Evolutionary conservation across 345 rosid species (phyloP).

Genomic region (Populus tremula): DNA sequence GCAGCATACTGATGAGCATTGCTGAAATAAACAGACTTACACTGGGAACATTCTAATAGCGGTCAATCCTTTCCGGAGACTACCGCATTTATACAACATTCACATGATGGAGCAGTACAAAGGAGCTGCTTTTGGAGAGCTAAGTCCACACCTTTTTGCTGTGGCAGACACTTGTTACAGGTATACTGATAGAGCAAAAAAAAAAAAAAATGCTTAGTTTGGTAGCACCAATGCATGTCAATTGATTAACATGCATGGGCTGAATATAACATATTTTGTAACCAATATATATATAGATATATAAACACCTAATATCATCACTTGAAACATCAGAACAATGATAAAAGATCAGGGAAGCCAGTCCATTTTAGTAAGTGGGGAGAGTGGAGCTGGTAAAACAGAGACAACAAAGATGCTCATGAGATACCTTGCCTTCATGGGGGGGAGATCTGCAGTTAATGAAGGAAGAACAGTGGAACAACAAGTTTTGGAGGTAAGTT

Average conservation of each 20-base stretch:
- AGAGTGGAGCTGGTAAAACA: constrained; percentile 96
- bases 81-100: constrained; percentile 55
- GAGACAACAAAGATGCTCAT: constrained; percentile 91
- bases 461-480: constrained; percentile 82
- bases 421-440: constrained; percentile 90
- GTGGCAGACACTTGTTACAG: constrained; percentile 61
- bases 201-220: too few relatives aligned
- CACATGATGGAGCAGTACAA: constrained; percentile 66
- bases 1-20: constrained; percentile 21
- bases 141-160: constrained; percentile 61
- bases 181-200: constrained; percentile 19
- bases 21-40: constrained; percentile 49
- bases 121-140: constrained; percentile 64
- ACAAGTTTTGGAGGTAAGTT: constrained; percentile 68
- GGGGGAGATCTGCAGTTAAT: constrained; percentile 56
- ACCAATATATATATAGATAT: not conserved
- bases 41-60: constrained; percentile 64
- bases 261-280: not conserved
- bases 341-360: constrained; percentile 67
- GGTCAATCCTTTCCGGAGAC: constrained; percentile 59
- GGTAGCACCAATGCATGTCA: too few relatives aligned
- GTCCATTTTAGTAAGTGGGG: constrained; percentile 75
- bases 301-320: not conserved
- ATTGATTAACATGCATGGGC: not conserved
- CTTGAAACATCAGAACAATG: constrained; percentile 51